Evolutionary conservation across 2,329 filamentous ascomycete genomes (phyloP), one percentile per base, ranked within the genome.

Genomic region (Fusarium irregulare): DNA sequence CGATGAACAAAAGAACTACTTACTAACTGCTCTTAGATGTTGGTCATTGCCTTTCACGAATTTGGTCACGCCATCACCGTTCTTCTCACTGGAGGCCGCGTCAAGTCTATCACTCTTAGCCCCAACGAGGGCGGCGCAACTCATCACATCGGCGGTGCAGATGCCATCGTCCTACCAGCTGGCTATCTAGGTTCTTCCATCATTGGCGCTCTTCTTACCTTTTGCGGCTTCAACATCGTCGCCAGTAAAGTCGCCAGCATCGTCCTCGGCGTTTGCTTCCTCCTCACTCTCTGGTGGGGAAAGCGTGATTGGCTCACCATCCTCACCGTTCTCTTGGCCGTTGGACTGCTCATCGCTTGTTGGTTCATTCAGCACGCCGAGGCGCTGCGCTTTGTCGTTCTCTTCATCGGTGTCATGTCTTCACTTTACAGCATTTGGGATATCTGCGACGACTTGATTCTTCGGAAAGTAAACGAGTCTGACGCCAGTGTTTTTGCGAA

Each of bases 371-470:
- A 86, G 6, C 91, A 94, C 77, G 92, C 91, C 1, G 88, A 93
- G 78, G 87, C 92, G 6, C 79, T 94, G 78, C 84, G 91, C 63
- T 94, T 91, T 76, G 87, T 93, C 54, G 90, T 92, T 55, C 85
- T 94, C 28, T 94, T 94, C 75, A 93, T 94, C 66, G 92, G 92
- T 44, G 92, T 94, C 73, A 94, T 94, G 92, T 92, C 89, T 9
- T 90, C 89, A 3, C 85, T 94, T 2, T 94, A 94, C 79, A 92
- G 90, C 70, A 91, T 92, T 7, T 94, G 92, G 92, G 92, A 94
- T 82, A 94, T 94, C 72, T 94, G 91, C 79, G 92, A 95, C 76
- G 92, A 95, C 72, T 83, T 94, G 32, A 93, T 95, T 71, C 82
- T 94, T 7, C 87, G 92, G 62, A 94, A 94, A 80, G 91, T 94